Conservation (phyloP, 176 grass and related monocot genomes). For the Oryza australiensis region DNA sequence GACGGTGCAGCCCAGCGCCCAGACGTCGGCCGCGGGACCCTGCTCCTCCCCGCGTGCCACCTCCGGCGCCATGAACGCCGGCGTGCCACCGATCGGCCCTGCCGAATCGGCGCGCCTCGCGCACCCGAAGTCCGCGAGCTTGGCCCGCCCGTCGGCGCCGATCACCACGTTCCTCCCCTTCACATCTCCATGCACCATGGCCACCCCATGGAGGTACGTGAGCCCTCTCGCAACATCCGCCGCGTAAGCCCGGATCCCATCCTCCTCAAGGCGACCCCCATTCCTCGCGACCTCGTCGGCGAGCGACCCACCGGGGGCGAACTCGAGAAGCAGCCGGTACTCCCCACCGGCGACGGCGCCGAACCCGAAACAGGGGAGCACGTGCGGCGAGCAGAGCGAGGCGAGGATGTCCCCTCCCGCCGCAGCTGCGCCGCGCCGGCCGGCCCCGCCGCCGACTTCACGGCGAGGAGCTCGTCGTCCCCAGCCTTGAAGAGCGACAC, state of each 20-base stretch:
- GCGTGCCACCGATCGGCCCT: constrained; percentile 58
- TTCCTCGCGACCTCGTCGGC: constrained; percentile 50
- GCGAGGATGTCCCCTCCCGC: constrained; percentile 66
- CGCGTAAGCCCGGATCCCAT: constrained; percentile 37
- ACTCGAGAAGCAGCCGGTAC: constrained; percentile 68
- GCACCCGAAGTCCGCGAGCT: constrained; percentile 86
- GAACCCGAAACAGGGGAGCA: constrained; percentile 66
- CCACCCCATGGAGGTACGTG: constrained; percentile 61
- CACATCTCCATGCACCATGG: constrained; percentile 68
- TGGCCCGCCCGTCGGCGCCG: constrained; percentile 59
- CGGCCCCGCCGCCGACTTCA: constrained; percentile 56
- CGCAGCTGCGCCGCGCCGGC: constrained; percentile 41
- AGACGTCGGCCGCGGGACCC: constrained; percentile 66
- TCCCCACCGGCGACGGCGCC: neutral
- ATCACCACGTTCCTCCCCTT: constrained; percentile 79
- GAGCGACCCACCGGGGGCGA: constrained; percentile 79
- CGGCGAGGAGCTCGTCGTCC: constrained; percentile 48
- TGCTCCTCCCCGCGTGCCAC: constrained; percentile 81
- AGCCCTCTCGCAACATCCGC: constrained; percentile 60
- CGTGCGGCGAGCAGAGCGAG: constrained; percentile 55
- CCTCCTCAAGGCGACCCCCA: constrained; percentile 50
- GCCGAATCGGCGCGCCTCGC: constrained; percentile 1
- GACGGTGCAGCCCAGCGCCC: constrained; percentile 74
- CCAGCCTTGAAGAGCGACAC: constrained; percentile 51
- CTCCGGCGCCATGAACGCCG: constrained; percentile 95